Percentiles rank a stretch among this genome's conserved stretches.
phyloP scores from a whole-genome alignment of 352 stramenopile species.

The Paralagenidium karlingii region DNA sequence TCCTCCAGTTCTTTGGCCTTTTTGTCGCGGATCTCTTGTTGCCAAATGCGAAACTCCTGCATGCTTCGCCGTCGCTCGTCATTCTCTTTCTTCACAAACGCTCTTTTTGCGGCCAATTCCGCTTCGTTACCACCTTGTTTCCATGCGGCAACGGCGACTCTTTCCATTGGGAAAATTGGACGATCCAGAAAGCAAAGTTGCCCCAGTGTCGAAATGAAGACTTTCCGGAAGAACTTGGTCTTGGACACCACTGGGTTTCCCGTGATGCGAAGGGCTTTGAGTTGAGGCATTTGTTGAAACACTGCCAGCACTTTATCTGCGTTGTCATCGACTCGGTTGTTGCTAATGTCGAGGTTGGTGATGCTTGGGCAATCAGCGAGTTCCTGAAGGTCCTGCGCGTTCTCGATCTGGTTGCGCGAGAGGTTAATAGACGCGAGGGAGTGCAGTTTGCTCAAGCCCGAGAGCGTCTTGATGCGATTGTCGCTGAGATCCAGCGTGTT shows the following conservation, averaged over 20 bases:
- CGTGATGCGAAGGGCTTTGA: constrained; percentile 64
- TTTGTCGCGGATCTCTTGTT: constrained; percentile 48
- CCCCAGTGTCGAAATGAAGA: constrained; percentile 76
- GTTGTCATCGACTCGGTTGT: constrained; percentile 83
- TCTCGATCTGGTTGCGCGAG: constrained; percentile 80
- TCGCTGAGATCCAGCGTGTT: constrained; percentile 89
- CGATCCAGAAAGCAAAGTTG: constrained; percentile 88
- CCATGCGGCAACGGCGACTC: constrained; percentile 76
- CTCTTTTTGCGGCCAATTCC: constrained; percentile 60
- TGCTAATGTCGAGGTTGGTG: constrained; percentile 87
- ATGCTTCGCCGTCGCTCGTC: constrained; percentile 45
- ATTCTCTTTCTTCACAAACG: constrained; percentile 70
- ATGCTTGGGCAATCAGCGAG: constrained; percentile 58
- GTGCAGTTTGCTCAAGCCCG: constrained; percentile 61
- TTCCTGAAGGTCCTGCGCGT: constrained; percentile 51
- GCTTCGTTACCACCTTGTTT: constrained; percentile 76
- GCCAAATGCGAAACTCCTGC: constrained; percentile 74
- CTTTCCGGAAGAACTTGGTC: constrained; percentile 90
- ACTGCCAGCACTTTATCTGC: constrained; percentile 54
- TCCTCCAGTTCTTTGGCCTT: constrained; percentile 39
- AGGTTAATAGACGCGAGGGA: constrained; percentile 84
- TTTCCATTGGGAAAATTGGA: constrained; percentile 89
- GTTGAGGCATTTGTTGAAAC: constrained; percentile 61
- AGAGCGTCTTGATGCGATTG: constrained; percentile 80
- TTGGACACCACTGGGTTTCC: constrained; percentile 87